phyloP scores from a whole-genome alignment of 2,329 filamentous ascomycete genomes.

The Colletotrichum sp. region DNA sequence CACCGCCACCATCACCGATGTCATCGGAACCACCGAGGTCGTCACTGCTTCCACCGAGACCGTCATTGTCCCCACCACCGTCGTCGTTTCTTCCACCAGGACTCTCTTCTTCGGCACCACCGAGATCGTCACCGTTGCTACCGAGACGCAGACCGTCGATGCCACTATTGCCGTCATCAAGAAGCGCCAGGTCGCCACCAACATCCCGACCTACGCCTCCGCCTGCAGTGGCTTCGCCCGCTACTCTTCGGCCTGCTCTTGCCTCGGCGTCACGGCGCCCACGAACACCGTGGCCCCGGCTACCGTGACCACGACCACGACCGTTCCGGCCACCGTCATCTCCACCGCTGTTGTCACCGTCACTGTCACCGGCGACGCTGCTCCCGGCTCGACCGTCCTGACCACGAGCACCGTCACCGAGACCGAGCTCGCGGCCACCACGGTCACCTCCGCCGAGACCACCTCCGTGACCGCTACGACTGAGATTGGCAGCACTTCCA shows the following conservation, averaged over 20 bases:
- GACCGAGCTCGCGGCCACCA: neutral
- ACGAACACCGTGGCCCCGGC: constrained; percentile 23
- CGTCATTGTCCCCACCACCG: constrained; percentile 8
- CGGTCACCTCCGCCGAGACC: neutral
- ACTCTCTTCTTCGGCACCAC: constrained; percentile 14
- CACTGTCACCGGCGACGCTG: constrained; percentile 7
- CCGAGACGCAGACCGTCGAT: constrained; percentile 17
- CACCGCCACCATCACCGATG: neutral
- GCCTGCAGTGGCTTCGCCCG: constrained; percentile 24
- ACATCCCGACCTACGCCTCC: constrained; percentile 25
- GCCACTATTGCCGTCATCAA: constrained; percentile 1
- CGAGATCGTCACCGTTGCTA: constrained; percentile 14
- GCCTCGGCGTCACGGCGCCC: constrained; percentile 23
- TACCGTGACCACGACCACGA: constrained; percentile 12
- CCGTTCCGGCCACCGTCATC: constrained; percentile 14
- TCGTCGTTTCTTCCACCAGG: constrained; percentile 9
- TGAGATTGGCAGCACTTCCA: constrained; percentile 7
- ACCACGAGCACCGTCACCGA: neutral
- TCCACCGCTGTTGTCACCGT: constrained; percentile 18
- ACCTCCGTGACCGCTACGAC: constrained; percentile 6
- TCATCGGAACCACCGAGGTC: constrained; percentile 1
- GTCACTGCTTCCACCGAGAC: constrained; percentile 12
- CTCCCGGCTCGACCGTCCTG: neutral
- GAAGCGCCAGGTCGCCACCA: constrained; percentile 7
- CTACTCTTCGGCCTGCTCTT: constrained; percentile 30